phyloP scores from a whole-genome alignment of 352 stramenopile species.

The Globisporangium radiosum region DNA sequence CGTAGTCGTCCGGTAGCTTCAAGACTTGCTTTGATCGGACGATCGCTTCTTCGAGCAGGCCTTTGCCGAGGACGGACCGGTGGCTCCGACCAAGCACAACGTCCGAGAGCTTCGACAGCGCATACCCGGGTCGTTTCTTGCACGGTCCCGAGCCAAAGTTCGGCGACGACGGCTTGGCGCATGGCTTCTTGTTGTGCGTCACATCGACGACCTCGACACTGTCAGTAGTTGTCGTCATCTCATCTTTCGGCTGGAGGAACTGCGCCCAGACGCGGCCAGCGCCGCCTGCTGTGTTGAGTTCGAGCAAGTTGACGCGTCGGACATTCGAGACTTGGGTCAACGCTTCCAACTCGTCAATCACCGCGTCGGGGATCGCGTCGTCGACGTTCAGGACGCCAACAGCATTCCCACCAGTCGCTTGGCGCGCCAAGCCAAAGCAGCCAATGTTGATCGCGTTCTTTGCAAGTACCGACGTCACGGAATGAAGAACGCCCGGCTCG shows the following conservation, averaged over 20 bases:
- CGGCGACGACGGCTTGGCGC: slow-evolving; percentile 73
- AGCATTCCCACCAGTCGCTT: slow-evolving; percentile 53
- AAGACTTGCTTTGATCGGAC: slow-evolving; percentile 93
- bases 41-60: slow-evolving; percentile 93
- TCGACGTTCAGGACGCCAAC: slow-evolving; percentile 89
- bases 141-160: slow-evolving; percentile 98
- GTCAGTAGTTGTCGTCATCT: slow-evolving; percentile 11
- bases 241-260: slow-evolving; percentile 48
- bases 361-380: slow-evolving; percentile 74
- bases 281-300: slow-evolving; percentile 44
- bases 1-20: slow-evolving; percentile 93
- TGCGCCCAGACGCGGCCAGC: slow-evolving; percentile 48
- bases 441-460: slow-evolving; percentile 93
- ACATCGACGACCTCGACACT: slow-evolving; percentile 32
- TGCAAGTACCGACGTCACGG: slow-evolving; percentile 92
- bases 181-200: slow-evolving; percentile 52
- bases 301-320: slow-evolving; percentile 77
- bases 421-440: slow-evolving; percentile 84
- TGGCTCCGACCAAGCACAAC: slow-evolving; percentile 93
- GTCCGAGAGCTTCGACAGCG: slow-evolving; percentile 82
- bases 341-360: slow-evolving; percentile 78
- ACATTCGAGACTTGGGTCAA: slow-evolving; percentile 78
- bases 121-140: slow-evolving; percentile 98
- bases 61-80: slow-evolving; percentile 96
- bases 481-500: slow-evolving; percentile 89